These are phyloP conservation scores for Trametes meyenii DNA, from an alignment of 768 basidiomycete genomes.

Conservation along the genomic window DNA sequence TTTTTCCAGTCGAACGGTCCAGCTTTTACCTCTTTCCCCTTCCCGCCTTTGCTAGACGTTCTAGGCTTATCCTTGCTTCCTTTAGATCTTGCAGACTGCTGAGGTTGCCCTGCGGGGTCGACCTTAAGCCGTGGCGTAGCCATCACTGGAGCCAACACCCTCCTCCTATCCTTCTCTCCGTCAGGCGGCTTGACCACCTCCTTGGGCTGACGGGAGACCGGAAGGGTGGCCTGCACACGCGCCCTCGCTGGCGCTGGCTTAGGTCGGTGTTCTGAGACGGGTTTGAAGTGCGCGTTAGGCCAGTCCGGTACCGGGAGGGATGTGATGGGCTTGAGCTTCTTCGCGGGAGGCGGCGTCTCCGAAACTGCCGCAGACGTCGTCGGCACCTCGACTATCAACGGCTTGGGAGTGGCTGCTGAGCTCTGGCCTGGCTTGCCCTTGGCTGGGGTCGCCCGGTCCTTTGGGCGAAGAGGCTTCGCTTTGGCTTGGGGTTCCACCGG, in stretches of 20 bases:
- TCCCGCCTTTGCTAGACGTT: not conserved
- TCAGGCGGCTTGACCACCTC: not conserved
- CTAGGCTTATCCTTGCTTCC: not conserved
- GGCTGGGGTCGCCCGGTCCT: too few species aligned
- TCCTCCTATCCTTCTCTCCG: not conserved
- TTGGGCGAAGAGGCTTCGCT: too few species aligned
- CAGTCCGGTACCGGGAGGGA: conserved; percentile 14
- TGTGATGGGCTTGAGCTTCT: conserved; percentile 22
- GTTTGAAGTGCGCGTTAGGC: conserved; percentile 10
- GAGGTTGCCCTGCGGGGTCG: not conserved
- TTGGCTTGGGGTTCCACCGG: not conserved
- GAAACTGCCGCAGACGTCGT: not conserved
- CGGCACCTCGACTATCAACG: not conserved
- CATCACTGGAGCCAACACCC: conserved; percentile 6
- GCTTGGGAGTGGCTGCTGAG: not conserved
- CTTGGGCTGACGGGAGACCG: not conserved
- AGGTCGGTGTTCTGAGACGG: conserved; percentile 14
- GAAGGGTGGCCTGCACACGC: conserved; percentile 9
- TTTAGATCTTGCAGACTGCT: not conserved
- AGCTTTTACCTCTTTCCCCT: conserved; percentile 1
- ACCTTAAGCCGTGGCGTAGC: not conserved
- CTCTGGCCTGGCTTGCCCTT: not conserved
- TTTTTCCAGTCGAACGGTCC: conserved; percentile 19
- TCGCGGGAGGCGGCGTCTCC: conserved; percentile 2
- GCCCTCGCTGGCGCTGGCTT: not conserved